Evolutionary conservation across 495 filamentous ascomycete species (phyloP), one percentile per base, ranked within the genome.

Genomic region (Penicillium macrosclerotiorum): DNA sequence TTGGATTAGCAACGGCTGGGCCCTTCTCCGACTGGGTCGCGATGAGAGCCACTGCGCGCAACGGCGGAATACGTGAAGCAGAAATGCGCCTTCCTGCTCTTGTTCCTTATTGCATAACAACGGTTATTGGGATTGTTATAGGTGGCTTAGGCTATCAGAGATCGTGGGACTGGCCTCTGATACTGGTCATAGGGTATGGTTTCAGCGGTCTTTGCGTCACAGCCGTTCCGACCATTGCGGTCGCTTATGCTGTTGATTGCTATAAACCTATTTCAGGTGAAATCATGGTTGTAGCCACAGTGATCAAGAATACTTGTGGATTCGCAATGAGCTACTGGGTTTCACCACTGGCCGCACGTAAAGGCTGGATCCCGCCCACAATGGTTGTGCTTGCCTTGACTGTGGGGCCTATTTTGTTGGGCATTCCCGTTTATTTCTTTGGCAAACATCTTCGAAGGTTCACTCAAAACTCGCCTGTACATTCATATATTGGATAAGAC

Each of bases 11-110:
- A 3, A 77, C 75, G 13, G 75, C 75, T 2, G 80, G 80, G 1
- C 77, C 78, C 1, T 62, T 78, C 3, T 73, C 67, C 13, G 80
- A 83, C 48, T 73, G 65, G 47, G 58, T 82, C 9, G 70, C 72
- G 6, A 74, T 70, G n/a, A 58, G 66, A n/a, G 61, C 72, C 3
- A 82, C 80, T 0, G 52, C 51, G 17, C 54, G 60, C 16, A 83
- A 83, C 49, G 45, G 66, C 22, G 81, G 78, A 8, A 78, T 85
- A 50, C 75, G 82, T 18, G 81, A 86, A 57, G 80, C 81, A 0
- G 81, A 85, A 60, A 84, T 85, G 83, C 68, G 82, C 2, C 63
- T 85, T 4, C 76, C 73, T 3, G 73, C 79, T 0, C 72, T 83
- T 59, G 65, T 85, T 11, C 79, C 77, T 8, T 78, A 75, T 45